Base-by-base conservation (phyloP, 192 early-diverging fungal species). In the Dissophora ornata region DNA sequence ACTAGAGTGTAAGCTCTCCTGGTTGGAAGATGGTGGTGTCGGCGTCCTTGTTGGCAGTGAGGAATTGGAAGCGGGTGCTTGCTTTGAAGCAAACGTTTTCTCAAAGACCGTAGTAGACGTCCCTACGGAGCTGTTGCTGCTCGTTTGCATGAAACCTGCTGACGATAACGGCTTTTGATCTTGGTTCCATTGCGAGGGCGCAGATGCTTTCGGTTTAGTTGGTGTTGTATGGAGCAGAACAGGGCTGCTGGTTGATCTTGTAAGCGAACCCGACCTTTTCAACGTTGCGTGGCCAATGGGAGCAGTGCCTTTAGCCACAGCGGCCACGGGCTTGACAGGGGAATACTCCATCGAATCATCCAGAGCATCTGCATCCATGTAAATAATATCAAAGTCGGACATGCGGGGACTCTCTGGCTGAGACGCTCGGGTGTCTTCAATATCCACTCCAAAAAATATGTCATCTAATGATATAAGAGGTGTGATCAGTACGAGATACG, bases 351-450 rank as follows among this genome's bases (percentile, higher is more conserved):
- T 9, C 57, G 63, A 58, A 56, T 64, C 63, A 16, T 75, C 63
- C 10, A 28, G 48, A 4, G 44, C 38, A n/a, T 54, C 67, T n/a
- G 44, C 38, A n/a, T 54, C 67, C 26, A 67, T 21, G 4, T 67
- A 56, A 42, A 73, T 34, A 12, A 58, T 34, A 9, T 67, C 69
- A 33, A 75, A 66, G 15, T 75, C 63, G 13, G 49, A 54, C 49
- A 75, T 60, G n/a, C 71, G 63, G 10, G 71, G 71, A 26, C 71
- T 75, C 26, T 75, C 71, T 11, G 57, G 57, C 10, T 67, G 71
- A 16, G 57, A 67, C n/a, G 47, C 40, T 15, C 42, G 33, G 22
- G 63, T 12, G 13, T 67, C 71, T 15, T 75, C 71, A 22, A 75
- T 34, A 28, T 75, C 71, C 2, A 49, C 41, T 0, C 71, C 71